A percentile compares a stretch with the other conserved stretches of the same genome.
phyloP scores from a whole-genome alignment of 2,329 filamentous ascomycete genomes.

The Coniochaeta sp. region DNA sequence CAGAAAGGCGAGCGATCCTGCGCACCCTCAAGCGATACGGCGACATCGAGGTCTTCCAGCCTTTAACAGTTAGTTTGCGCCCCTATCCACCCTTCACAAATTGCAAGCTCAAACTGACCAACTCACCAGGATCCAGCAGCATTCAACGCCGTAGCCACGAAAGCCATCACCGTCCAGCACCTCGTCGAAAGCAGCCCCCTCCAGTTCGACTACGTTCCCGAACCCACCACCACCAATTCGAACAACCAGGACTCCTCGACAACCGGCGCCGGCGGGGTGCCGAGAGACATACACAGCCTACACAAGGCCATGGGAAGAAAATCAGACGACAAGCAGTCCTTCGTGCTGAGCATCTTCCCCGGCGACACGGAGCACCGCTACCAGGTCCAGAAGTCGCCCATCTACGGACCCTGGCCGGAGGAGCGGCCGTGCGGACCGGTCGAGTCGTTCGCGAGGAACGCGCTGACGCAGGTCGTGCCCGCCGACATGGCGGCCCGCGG shows the following conservation, averaged over 20 bases:
- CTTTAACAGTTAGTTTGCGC: constrained; percentile 33
- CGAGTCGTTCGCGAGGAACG: constrained; percentile 27
- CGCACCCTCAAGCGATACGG: constrained; percentile 42
- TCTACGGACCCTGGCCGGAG: constrained; percentile 35
- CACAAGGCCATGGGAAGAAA: background rate
- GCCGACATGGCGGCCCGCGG: constrained; percentile 27
- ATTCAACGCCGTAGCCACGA: constrained; percentile 40
- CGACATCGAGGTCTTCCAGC: constrained; percentile 46
- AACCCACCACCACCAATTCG: constrained; percentile 2
- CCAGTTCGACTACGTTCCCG: constrained; percentile 31
- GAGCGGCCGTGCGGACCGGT: constrained; percentile 12
- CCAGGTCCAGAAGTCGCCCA: constrained; percentile 25
- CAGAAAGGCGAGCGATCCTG: constrained; percentile 48
- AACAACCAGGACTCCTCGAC: background rate
- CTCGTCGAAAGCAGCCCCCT: constrained; percentile 41
- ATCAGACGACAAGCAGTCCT: constrained; percentile 23
- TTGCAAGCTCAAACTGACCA: background rate
- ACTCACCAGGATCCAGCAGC: constrained; percentile 42
- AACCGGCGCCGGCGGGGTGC: background rate
- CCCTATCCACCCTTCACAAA: background rate
- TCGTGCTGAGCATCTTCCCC: constrained; percentile 34
- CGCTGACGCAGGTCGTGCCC: constrained; percentile 32
- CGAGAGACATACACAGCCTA: background rate
- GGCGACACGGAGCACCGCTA: constrained; percentile 27
- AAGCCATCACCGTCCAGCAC: constrained; percentile 24